These are phyloP conservation scores for Leersia perrieri DNA, from an alignment of 176 grass and related monocot genomes.

Conservation along the genomic window DNA sequence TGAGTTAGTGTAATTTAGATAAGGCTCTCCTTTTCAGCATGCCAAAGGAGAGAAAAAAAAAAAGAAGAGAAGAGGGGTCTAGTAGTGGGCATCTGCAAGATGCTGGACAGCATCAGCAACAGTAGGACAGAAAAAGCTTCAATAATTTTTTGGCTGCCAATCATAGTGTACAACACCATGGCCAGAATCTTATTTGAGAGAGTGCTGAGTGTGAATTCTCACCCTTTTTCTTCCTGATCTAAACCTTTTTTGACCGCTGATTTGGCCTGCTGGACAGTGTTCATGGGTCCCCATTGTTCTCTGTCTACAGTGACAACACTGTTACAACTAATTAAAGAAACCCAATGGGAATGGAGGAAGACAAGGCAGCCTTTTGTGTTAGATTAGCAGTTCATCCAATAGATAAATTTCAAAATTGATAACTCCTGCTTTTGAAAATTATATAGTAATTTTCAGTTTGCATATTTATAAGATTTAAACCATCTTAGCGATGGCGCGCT, in stretches of 20 bases:
- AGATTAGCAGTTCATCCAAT: not conserved
- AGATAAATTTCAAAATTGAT: not conserved
- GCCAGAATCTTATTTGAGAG: conserved; percentile 47
- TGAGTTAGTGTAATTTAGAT: conserved; percentile 33
- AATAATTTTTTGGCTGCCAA: conserved; percentile 46
- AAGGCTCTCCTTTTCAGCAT: conserved; percentile 39
- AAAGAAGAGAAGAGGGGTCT: not conserved
- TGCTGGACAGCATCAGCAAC: conserved; percentile 48
- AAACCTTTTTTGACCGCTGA: conserved; percentile 38
- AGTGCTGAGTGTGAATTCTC: conserved; percentile 10
- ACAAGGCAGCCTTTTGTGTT: not conserved
- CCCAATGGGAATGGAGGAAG: not conserved
- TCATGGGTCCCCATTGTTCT: conserved; percentile 6
- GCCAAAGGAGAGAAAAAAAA: conserved; percentile 5
- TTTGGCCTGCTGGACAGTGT: conserved; percentile 30
- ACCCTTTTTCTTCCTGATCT: not conserved
- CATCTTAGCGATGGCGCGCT: no score
- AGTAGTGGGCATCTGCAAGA: conserved; percentile 43
- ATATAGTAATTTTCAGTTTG: not conserved
- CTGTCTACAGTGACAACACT: conserved; percentile 17
- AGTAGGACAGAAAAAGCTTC: conserved; percentile 28
- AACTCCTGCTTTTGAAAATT: not conserved
- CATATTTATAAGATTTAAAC: not conserved
- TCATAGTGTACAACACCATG: conserved; percentile 33
- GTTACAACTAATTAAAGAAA: conserved; percentile 5